A percentile compares a stretch with the other conserved stretches of the same genome.
phyloP scores from a whole-genome alignment of 2,329 filamentous ascomycete genomes.

The Pseudogymnoascus pannorum region DNA sequence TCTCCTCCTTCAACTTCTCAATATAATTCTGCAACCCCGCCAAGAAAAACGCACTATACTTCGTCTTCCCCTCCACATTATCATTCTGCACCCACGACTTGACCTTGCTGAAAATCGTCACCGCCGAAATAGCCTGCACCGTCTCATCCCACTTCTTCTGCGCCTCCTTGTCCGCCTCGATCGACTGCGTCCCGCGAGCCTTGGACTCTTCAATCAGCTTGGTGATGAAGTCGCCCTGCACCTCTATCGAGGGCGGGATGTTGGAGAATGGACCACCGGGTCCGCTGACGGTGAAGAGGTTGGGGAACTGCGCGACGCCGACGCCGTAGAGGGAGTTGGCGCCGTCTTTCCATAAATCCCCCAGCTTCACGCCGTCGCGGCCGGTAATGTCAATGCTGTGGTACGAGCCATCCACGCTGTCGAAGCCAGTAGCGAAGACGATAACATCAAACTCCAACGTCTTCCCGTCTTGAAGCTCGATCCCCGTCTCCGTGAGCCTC shows the following conservation, averaged over 20 bases:
- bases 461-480: constrained; percentile 26
- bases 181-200: constrained; percentile 24
- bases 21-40: not conserved
- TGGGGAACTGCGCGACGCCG: constrained; percentile 37
- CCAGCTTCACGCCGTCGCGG: constrained; percentile 24
- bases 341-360: constrained; percentile 29
- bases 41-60: not conserved
- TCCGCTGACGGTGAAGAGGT: constrained; percentile 40
- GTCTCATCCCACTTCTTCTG: constrained; percentile 28
- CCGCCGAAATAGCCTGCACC: not conserved
- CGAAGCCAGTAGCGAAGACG: constrained; percentile 33
- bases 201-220: constrained; percentile 27
- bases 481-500: constrained; percentile 32
- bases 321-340: constrained; percentile 34
- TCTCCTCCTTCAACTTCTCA: not conserved
- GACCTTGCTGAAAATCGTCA: not conserved
- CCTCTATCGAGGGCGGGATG: constrained; percentile 34
- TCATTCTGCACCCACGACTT: not conserved
- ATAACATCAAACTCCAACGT: constrained; percentile 28
- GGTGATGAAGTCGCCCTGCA: constrained; percentile 36
- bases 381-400: constrained; percentile 28
- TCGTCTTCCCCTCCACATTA: not conserved
- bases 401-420: constrained; percentile 30
- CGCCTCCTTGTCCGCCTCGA: constrained; percentile 27
- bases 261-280: constrained; percentile 36